These are phyloP conservation scores for Nannochloris sp. DNA, from an alignment of 139 green algal genomes.

Conservation along the genomic window DNA sequence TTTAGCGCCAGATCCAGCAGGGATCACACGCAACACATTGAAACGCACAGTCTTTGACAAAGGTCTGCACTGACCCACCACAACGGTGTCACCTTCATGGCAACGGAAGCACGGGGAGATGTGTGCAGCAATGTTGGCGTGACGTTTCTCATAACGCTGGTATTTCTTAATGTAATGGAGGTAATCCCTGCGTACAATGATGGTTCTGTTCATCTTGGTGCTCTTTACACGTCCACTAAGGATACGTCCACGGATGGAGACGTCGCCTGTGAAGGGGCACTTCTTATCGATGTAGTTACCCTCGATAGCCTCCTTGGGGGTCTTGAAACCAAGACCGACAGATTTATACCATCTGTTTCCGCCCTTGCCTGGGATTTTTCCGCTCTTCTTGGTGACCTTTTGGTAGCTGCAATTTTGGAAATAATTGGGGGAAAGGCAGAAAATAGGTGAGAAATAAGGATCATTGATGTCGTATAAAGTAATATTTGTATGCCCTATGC, in stretches of 20 bases:
- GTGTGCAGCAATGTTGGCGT: constrained; percentile 94
- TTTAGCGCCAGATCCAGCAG: constrained; percentile 62
- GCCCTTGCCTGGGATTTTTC: constrained; percentile 70
- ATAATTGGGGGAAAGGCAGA: background rate
- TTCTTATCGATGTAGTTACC: constrained; percentile 99
- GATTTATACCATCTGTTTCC: constrained; percentile 90
- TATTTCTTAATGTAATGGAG: constrained; percentile 99
- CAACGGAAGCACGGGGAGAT: constrained; percentile 93
- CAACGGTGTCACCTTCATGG: constrained; percentile 89
- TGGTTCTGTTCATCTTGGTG: constrained; percentile 97
- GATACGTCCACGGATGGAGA: constrained; percentile 96
- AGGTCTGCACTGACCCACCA: constrained; percentile 94
- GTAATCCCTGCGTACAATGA: constrained; percentile 96
- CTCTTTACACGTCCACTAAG: constrained; percentile 87
- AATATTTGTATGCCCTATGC: too few species aligned
- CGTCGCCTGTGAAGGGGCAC: constrained; percentile 99
- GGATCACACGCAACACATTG: constrained; percentile 95
- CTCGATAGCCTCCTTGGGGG: constrained; percentile 95
- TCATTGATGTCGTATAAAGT: too few species aligned
- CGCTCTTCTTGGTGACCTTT: constrained; percentile 61
- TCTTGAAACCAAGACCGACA: constrained; percentile 97
- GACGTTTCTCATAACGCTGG: constrained; percentile 97
- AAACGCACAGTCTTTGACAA: constrained; percentile 99
- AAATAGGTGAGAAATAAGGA: background rate
- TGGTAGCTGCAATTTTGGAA: constrained; percentile 55